phyloP scores from a whole-genome alignment of 2,329 filamentous ascomycete genomes.

The Penicillium freii region DNA sequence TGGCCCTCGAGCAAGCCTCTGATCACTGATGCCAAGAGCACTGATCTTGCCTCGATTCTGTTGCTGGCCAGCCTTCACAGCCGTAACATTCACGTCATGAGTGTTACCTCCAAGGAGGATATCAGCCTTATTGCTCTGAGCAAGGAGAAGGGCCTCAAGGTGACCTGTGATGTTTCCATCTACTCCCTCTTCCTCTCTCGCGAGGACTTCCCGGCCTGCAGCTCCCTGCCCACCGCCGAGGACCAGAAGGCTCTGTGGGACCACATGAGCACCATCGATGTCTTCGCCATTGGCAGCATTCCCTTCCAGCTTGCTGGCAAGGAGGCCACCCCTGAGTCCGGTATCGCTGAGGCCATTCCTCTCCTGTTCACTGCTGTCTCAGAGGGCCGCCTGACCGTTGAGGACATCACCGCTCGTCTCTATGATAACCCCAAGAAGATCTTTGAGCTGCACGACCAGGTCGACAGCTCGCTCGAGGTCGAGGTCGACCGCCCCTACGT shows the following conservation, averaged over 20 bases:
- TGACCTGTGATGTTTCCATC: constrained; percentile 79
- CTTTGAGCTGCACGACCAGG: constrained; percentile 78
- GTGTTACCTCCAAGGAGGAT: constrained; percentile 77
- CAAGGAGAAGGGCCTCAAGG: constrained; percentile 77
- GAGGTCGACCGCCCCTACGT: constrained; percentile 71
- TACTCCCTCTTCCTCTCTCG: constrained; percentile 74
- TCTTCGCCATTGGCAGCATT: constrained; percentile 75
- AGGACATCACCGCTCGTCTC: constrained; percentile 68
- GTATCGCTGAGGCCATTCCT: constrained; percentile 71
- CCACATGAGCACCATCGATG: constrained; percentile 68
- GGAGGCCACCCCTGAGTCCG: constrained; percentile 59
- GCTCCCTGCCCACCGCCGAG: constrained; percentile 61
- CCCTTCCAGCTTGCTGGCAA: constrained; percentile 70
- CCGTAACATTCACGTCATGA: constrained; percentile 75
- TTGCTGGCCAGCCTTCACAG: constrained; percentile 74
- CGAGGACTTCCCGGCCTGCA: constrained; percentile 66
- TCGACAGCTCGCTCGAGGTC: constrained; percentile 69
- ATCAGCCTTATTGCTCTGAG: constrained; percentile 73
- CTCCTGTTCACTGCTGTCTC: constrained; percentile 72
- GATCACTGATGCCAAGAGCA: constrained; percentile 76
- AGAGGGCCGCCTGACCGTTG: constrained; percentile 69
- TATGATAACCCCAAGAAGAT: constrained; percentile 78
- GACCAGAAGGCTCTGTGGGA: constrained; percentile 75
- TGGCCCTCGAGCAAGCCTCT: constrained; percentile 79
- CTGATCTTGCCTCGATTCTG: constrained; percentile 76